Base-by-base conservation (phyloP, 192 early-diverging fungal species). In the Pecoramyces ruminantium region DNA sequence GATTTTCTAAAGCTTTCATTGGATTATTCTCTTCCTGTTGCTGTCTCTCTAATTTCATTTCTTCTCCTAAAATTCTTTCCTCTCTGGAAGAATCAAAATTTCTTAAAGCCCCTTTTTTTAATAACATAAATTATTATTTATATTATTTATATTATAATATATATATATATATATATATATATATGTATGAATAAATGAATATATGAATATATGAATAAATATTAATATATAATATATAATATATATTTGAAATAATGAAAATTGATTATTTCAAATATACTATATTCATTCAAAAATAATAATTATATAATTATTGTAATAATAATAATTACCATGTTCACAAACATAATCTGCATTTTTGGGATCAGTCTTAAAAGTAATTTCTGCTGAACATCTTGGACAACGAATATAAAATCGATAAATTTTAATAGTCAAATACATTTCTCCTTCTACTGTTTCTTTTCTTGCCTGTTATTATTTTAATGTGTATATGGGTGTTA, bases 351-450 rank as follows among this genome's bases (percentile, higher is more conserved):
- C 96, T 4, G 94, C 86, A 82, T 98, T 97, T 84, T 95, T 89
- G 0, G 96, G 96, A 83, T 98, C 97, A 4, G 98, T 99, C 83
- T 97, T 97, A 88, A 97, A 99, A 2, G 97, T 98, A 79, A 99
- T 97, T 87, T 98, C 97, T 0, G 94, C 94, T 0, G 94, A 91
- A 84, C 97, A 99, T n/a, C 92, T 88, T 27, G 97, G 96, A 81
- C 98, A 99, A 51, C 94, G 86, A 79, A 92, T 93, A 82, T 94
- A 95, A 82, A 88, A 92, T 28, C 88, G 82, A 77, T 87, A 94
- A 78, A 94, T 89, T 80, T 92, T 90, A 82, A 95, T 94, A 38
- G 77, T 84, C 34, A 91, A 87, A 83, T 94, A 95, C n/a, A 85
- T 89, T 83, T 92, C 92, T 16, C 89, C 90, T 67, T 92, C 86